Base-by-base conservation (phyloP, 2,329 filamentous ascomycete species). In the Paradendryphiella salina region DNA sequence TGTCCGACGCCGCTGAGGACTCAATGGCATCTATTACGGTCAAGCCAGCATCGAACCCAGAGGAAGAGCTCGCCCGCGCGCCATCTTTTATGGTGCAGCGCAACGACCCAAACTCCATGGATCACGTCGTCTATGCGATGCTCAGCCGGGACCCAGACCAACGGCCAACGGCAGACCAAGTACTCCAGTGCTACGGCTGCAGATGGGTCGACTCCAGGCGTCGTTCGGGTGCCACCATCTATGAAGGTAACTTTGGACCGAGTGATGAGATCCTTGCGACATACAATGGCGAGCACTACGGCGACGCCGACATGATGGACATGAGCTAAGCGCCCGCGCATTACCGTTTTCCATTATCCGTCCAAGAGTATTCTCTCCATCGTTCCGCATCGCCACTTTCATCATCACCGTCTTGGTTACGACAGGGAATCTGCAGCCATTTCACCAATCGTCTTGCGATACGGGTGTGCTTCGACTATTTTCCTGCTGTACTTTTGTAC, bases 191-290 rank as follows among this genome's bases (percentile, higher is more conserved):
- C 1, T 84, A 86, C 40, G 90, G 90, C 18, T 81, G 96, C 44
- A 82, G 81, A 54, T 99, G 94, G 89, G 87, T 95, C 26, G 82
- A 85, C 46, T 77, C 79, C 42, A 85, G 91, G 56, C 85, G 91
- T 47, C 85, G 88, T 47, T 89, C 91, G 9, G 89, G 91, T 36
- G 94, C 94, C n/a, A 96, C 91, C 0, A 86, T 99, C 45, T 99
- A 89, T 64, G 94, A 99, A 76, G 94, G 94, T 56, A 94, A 90
- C 70, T 99, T 92, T 88, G 94, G 94, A 3, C 93, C 93, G 26
- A 82, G 82, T 18, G 86, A 86, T 57, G 82, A 85, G 56, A 77
- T 85, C 15, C 76, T 85, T 46, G 61, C 60, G 44, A 65, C 63
- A 33, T 61, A 59, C 76, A 78, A 79, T 61, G 79, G 81, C 6